Evolutionary conservation across 1,284 basidiomycete genomes (phyloP), one percentile per base, ranked within the genome.

Genomic region (Malassezia caprae): DNA sequence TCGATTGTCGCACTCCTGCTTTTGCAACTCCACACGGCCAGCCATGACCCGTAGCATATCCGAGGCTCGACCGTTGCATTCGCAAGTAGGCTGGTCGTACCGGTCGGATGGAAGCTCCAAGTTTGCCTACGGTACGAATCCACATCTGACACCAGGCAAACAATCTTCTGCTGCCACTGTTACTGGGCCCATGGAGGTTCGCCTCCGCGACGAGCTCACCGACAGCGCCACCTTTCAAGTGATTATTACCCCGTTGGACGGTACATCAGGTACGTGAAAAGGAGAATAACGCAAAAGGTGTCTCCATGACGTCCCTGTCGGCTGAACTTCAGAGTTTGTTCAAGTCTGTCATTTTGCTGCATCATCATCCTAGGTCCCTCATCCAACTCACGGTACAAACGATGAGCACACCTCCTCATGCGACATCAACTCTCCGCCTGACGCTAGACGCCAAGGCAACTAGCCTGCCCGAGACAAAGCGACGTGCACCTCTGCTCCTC

Each of bases 371-470:
- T 17, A 75, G 80, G 51, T 78, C 80, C 10, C 75, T 82, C 59
- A 76, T 87, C 39, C 86, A 86, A 62, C 70, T 81, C 44, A 83
- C 83, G 17, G 81, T 82, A 50, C 84, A 81, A 69, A 68, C 67
- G 78, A 70, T 80, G 81, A 26, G 42, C 46, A 41, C 37, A 50
- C n/a, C 63, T 51, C 12, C 56, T 0, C 52, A 13, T 10, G 42
- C 59, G 8, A 35, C 53, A 4, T 17, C 53, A 0, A 53, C 53
- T 4, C 47, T 32, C 1, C 52, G 41, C 17, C 8, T 61, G 1
- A 30, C 48, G 5, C 23, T 56, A 28, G 56, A 48, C 12, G 32
- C 30, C 23, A 24, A 21, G 11, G n/a, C 23, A 26, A 17, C 13
- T 3, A 37, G 13, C 19, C 12, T 17, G 13, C 7, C 37, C 8